Evolutionary conservation across 495 filamentous ascomycete species (phyloP).

Genomic region (Talaromyces proteolyticus): DNA sequence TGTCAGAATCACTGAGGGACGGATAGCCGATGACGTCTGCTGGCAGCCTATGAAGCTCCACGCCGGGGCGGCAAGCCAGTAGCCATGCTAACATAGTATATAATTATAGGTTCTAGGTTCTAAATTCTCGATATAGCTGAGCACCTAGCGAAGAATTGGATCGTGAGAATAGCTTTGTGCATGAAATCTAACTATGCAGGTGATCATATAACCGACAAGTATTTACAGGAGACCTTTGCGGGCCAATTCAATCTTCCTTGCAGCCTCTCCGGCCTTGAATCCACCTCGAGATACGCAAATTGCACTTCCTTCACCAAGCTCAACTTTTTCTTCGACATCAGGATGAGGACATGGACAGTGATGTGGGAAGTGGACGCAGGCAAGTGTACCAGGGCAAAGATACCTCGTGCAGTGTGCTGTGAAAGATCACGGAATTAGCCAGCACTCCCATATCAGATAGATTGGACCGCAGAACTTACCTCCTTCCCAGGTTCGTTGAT

Average conservation of each 20-base stretch:
- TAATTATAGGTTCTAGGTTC: no score
- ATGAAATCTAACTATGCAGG: no score
- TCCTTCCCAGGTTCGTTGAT: conserved; percentile 63
- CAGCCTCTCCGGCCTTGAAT: conserved; percentile 67
- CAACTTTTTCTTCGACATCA: conserved; percentile 78
- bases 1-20: no score
- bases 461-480: conserved; percentile 32
- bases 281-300: conserved; percentile 80
- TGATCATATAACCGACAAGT: background rate
- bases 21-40: no score
- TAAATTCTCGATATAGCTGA: no score
- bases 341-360: conserved; percentile 89
- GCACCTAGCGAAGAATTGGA: no score
- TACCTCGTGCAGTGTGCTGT: conserved; percentile 78
- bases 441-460: background rate
- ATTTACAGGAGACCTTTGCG: conserved; percentile 73
- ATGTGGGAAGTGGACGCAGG: conserved; percentile 88
- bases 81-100: no score
- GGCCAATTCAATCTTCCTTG: conserved; percentile 73
- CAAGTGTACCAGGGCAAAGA: conserved; percentile 83
- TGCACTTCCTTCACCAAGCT: conserved; percentile 74
- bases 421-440: conserved; percentile 1
- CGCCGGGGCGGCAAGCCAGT: no score
- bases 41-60: no score
- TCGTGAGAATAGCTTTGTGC: no score